Evolutionary conservation across 176 grass and related monocot genomes (phyloP).

Genomic region (Eragrostis curvula): DNA sequence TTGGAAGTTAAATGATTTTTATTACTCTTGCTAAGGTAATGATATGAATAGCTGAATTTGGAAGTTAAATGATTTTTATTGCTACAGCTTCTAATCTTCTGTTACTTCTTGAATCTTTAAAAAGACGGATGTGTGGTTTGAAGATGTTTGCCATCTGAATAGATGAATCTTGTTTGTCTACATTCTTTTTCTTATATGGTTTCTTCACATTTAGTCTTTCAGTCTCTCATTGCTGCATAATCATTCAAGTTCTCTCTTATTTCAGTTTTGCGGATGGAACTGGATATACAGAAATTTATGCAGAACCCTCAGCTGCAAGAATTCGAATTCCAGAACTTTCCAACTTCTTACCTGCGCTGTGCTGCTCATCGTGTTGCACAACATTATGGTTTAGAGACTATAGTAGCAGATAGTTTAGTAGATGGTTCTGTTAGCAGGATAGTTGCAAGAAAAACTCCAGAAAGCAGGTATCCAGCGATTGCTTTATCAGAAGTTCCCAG

Average conservation of each 20-base stretch:
- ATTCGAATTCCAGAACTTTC: slow-evolving; percentile 91
- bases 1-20: background rate
- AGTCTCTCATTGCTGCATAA: slow-evolving; percentile 20
- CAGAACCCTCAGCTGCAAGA: slow-evolving; percentile 88
- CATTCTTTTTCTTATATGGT: background rate
- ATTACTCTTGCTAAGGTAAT: background rate
- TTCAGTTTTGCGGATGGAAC: slow-evolving; percentile 95
- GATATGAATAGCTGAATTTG: background rate
- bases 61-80: background rate
- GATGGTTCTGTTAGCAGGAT: slow-evolving; percentile 75
- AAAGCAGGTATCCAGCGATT: slow-evolving; percentile 77
- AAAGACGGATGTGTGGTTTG: background rate
- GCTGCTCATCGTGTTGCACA: slow-evolving; percentile 99
- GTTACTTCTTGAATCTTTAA: background rate
- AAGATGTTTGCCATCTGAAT: background rate
- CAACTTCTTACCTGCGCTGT: slow-evolving; percentile 91
- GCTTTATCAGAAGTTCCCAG: slow-evolving; percentile 72
- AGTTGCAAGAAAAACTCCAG: slow-evolving; percentile 88
- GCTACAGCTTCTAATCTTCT: background rate
- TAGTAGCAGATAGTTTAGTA: slow-evolving; percentile 71
- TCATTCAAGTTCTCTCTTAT: slow-evolving; percentile 27
- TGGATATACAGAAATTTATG: slow-evolving; percentile 94
- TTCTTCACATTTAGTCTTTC: background rate
- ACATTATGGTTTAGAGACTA: slow-evolving; percentile 93
- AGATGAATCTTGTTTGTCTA: background rate